Base-by-base conservation (phyloP, 2,329 filamentous ascomycete genomes). In the Alternaria hordeiaustralica region DNA sequence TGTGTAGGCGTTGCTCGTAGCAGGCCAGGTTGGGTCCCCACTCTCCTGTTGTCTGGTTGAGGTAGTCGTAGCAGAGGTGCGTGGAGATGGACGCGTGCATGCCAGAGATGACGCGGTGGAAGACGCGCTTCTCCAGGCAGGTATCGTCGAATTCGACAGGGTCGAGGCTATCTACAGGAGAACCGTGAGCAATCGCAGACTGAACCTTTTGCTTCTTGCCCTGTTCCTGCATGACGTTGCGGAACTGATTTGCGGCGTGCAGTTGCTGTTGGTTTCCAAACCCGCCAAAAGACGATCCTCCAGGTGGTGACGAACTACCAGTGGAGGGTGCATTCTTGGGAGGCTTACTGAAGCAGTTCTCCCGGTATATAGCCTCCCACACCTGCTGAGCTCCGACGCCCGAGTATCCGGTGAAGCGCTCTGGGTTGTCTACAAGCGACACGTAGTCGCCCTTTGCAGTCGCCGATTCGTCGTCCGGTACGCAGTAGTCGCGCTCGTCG, bases 81-180 rank as follows among this genome's bases (percentile, higher is more conserved):
- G 94, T 92, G 69, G 93, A 97, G 79, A 99, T 99, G 68, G 94
- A 97, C 15, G 96, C 93, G 80, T 99, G 96, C 96, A 99, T 97
- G 46, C 96, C 96, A 55, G 94, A 97, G 66, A 99, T 89, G 67
- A 99, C 89, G 7, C 94, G 88, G 82, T 98, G 96, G 80, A 99
- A 99, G 41, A 98, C 96, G n/a, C 96, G 91, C 86, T 99, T 98
- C 84, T 99, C 96, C 23, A 99, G 83, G 75, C 96, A 99, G 76
- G 97, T 92, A 71, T 97, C 94, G 70, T 97, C 94, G 51, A 90
- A 86, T 69, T 96, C 92, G 54, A 95, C 84, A 72, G 87, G 87
- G 54, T 89, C 85, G 51, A 89, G 86, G 53, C 89, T 88, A 1
- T 86, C 85, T 4, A 85, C 85, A 63, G 88, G 85, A 26, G 87